phyloP scores from a whole-genome alignment of 495 filamentous ascomycete species.

The Penicillium coffeae region DNA sequence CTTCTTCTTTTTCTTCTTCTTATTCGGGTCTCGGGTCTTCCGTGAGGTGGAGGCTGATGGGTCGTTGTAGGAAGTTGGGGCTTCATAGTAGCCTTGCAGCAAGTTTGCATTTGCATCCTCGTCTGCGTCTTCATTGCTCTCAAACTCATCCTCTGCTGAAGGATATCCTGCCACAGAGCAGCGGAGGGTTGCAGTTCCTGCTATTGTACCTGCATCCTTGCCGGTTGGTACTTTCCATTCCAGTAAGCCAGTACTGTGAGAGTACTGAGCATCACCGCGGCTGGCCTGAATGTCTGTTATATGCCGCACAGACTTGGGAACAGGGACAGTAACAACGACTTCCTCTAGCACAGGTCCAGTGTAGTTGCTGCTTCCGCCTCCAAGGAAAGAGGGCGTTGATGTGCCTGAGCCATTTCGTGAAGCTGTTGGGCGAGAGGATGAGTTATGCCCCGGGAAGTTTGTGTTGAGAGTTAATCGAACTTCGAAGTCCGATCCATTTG shows the following conservation, averaged over 20 bases:
- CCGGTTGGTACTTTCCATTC: conserved; percentile 80
- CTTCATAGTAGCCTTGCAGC: conserved; percentile 55
- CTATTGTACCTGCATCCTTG: conserved; percentile 53
- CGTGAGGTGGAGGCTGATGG: conserved; percentile 17
- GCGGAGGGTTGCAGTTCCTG: conserved; percentile 68
- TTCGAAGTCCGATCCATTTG: conserved; percentile 78
- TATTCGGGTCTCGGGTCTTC: conserved; percentile 32
- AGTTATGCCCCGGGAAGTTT: conserved; percentile 47
- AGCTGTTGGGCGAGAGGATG: conserved; percentile 29
- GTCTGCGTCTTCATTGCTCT: conserved; percentile 46
- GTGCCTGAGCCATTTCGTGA: conserved; percentile 45
- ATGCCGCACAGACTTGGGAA: conserved; percentile 78
- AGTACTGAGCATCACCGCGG: conserved; percentile 79
- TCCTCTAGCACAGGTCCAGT: conserved; percentile 68
- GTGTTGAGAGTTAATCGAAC: conserved; percentile 71
- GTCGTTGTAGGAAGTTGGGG: conserved; percentile 38
- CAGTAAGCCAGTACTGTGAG: conserved; percentile 62
- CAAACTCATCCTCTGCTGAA: conserved; percentile 48
- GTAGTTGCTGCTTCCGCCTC: conserved; percentile 49
- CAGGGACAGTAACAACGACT: conserved; percentile 72
- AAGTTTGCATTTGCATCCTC: conserved; percentile 39
- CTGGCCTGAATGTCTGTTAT: conserved; percentile 80
- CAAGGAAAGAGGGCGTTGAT: conserved; percentile 60
- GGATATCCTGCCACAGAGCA: conserved; percentile 73
- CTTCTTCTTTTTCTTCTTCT: conserved; percentile 41